phyloP scores from a whole-genome alignment of 2,329 filamentous ascomycete species.

The Xylaria sp. region DNA sequence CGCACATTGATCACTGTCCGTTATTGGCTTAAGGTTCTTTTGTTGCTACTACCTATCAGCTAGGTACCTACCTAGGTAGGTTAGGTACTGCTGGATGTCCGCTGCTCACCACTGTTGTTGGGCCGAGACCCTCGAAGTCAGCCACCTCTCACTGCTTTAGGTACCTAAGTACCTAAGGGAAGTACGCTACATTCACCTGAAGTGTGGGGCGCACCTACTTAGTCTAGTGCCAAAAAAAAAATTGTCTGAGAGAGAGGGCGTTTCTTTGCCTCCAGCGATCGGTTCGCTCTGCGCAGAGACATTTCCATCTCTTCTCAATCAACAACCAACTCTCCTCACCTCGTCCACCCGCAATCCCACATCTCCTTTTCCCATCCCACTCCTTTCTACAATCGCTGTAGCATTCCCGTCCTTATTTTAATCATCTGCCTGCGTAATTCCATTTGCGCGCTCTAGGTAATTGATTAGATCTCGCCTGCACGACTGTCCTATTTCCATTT shows the following conservation, averaged over 20 bases:
- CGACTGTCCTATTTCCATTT: constrained; percentile 16
- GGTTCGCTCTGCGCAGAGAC: constrained; percentile 25
- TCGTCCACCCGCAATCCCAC: constrained; percentile 20
- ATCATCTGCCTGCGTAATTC: constrained; percentile 21
- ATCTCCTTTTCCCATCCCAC: constrained; percentile 29
- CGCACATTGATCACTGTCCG: no score
- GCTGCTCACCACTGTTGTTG: not conserved
- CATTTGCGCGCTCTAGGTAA: constrained; percentile 30
- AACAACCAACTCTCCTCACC: constrained; percentile 28
- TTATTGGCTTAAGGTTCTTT: no score
- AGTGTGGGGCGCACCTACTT: constrained; percentile 31
- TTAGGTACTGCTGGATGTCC: no score
- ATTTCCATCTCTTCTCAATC: constrained; percentile 25
- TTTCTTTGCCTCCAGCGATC: constrained; percentile 38
- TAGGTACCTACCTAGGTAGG: no score
- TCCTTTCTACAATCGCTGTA: constrained; percentile 40
- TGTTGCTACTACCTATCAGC: no score
- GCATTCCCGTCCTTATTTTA: constrained; percentile 30
- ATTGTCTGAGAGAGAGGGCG: constrained; percentile 34
- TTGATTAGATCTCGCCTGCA: constrained; percentile 10
- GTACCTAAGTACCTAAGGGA: not conserved
- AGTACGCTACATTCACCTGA: not conserved
- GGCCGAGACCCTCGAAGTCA: not conserved
- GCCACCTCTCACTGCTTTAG: not conserved
- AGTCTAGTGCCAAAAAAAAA: constrained; percentile 37